Evolutionary conservation across 192 early-diverging fungal species (phyloP), one percentile per base, ranked within the genome.

Genomic region (Backusella mclennaniae): DNA sequence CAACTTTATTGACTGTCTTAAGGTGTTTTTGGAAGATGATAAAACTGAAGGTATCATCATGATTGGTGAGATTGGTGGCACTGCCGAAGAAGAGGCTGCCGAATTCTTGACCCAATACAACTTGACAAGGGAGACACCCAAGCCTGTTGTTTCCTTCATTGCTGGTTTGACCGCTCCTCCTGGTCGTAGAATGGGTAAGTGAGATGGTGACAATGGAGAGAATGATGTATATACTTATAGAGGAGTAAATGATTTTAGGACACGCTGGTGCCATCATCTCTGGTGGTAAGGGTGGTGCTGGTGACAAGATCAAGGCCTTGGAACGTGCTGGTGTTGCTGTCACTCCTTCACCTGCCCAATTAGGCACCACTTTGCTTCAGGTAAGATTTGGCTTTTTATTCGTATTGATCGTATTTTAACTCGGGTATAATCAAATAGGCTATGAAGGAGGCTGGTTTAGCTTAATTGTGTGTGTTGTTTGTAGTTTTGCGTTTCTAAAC

Each of bases 121-220:
- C 88, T 84, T 94, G 82, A 90, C 93, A 23, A 93, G 93, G 67
- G 87, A 80, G 56, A 73, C 89, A 46, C 96, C 96, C 79, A 99
- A 99, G 88, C 98, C 97, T 29, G 96, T 99, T 49, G 98, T 99
- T 21, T 98, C 97, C 35, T 99, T 99, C 86, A 99, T 99, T 91
- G 98, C 98, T 67, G 98, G 98, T 59, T 88, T 95, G 63, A 99
- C 97, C 41, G 98, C 98, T 23, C 98, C 98, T 38, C 98, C 98
- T 17, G 98, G 98, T 68, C 94, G 98, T 73, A 93, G 98, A 73
- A 99, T 99, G 98, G 98, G 97, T 82, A 78, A 74, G 26, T 35
- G 9, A 56, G 9, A 56, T 17, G 19, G n/a, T 7, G 52, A 26
- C 6, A 6, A 23, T 8, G 12, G 56, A 0, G 23, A 23, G 21